A percentile compares a stretch with the other conserved stretches of the same genome.
These are phyloP conservation scores for Zygnema cylindricum DNA, from an alignment of 139 green algal species.

Conservation along the genomic window DNA sequence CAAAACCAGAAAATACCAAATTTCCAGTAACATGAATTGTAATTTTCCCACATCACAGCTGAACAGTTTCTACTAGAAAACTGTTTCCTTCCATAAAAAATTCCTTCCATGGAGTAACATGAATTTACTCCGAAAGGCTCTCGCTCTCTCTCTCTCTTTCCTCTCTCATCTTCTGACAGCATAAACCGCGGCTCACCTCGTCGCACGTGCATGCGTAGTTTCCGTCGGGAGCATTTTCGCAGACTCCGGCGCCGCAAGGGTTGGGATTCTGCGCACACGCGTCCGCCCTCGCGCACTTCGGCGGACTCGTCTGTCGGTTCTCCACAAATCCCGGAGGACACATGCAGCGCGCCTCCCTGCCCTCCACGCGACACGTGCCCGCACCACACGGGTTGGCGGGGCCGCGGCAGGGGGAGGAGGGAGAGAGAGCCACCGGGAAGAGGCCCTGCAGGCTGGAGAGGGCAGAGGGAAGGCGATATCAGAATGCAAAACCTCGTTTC, in stretches of 20 bases:
- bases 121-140: too few species aligned
- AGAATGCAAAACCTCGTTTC: too few species aligned
- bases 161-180: too few species aligned
- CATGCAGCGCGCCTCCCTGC: neutral
- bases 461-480: neutral
- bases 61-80: too few species aligned
- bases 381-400: conserved; percentile 27
- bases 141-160: too few species aligned
- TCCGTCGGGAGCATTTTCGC: conserved; percentile 29
- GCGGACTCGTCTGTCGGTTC: neutral
- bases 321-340: conserved; percentile 31
- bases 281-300: conserved; percentile 26
- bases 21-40: too few species aligned
- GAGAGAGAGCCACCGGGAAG: neutral
- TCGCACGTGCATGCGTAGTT: conserved; percentile 37
- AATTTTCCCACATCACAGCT: too few species aligned
- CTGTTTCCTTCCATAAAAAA: too few species aligned
- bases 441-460: neutral
- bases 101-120: too few species aligned
- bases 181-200: neutral
- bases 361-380: neutral
- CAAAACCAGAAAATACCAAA: too few species aligned
- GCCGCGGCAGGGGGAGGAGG: conserved; percentile 9
- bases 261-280: conserved; percentile 27
- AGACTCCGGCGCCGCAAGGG: conserved; percentile 38